Evolutionary conservation across 371 early-diverging fungal species (phyloP).

Genomic region (Entomophthora muscae): DNA sequence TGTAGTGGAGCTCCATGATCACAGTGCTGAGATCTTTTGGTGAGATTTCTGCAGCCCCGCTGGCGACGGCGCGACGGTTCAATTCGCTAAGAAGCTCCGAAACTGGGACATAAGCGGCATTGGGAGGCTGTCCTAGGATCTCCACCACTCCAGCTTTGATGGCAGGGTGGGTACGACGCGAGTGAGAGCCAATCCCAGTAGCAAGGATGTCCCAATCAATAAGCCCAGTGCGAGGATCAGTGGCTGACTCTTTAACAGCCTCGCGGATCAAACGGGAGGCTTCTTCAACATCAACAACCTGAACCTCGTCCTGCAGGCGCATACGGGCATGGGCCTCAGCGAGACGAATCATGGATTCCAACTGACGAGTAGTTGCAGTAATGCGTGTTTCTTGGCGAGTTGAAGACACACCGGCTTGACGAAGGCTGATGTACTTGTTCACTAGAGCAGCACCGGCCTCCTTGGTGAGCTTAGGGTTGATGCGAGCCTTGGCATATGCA

Average conservation of each 20-base stretch:
- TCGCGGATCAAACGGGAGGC: slow-evolving; percentile 76
- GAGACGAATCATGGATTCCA: slow-evolving; percentile 98
- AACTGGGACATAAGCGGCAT: not conserved
- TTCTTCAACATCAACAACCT: slow-evolving; percentile 62
- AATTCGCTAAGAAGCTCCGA: not conserved
- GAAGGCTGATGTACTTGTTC: slow-evolving; percentile 72
- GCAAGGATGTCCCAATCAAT: slow-evolving; percentile 94
- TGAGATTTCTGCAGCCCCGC: not conserved
- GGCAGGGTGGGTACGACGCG: not conserved
- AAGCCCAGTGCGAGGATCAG: slow-evolving; percentile 95
- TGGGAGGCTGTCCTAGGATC: not conserved
- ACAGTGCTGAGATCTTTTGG: not conserved
- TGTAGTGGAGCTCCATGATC: not conserved
- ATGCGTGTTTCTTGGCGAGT: slow-evolving; percentile 49
- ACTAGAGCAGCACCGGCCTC: slow-evolving; percentile 62
- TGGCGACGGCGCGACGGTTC: not conserved
- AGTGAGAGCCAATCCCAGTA: slow-evolving; percentile 48
- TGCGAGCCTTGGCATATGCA: slow-evolving; percentile 64
- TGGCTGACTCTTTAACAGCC: slow-evolving; percentile 88
- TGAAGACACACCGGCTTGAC: slow-evolving; percentile 56
- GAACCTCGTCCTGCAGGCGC: slow-evolving; percentile 57
- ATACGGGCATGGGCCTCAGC: slow-evolving; percentile 97
- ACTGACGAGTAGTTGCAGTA: slow-evolving; percentile 96
- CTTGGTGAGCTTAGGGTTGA: slow-evolving; percentile 46
- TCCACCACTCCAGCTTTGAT: not conserved